Percentiles rank a stretch among this genome's conserved stretches.
These are phyloP conservation scores for Claviceps humidiphila DNA, from an alignment of 2,329 filamentous ascomycete genomes.

Conservation along the genomic window DNA sequence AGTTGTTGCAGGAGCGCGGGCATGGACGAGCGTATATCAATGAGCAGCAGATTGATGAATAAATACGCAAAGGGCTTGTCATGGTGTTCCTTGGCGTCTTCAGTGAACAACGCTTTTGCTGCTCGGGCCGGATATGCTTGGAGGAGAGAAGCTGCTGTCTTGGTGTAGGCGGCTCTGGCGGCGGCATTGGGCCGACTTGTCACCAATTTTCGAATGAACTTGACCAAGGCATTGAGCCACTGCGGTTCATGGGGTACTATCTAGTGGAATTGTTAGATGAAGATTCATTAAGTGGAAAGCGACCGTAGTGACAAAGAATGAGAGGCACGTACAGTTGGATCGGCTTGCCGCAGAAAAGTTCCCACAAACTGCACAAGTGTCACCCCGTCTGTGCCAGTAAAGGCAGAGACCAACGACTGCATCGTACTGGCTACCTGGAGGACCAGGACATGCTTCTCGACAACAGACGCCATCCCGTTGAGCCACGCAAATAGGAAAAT, in stretches of 20 bases:
- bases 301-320: too few species aligned
- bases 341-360: conserved; percentile 34
- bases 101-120: conserved; percentile 38
- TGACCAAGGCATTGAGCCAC: conserved; percentile 38
- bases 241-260: conserved; percentile 33
- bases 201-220: conserved; percentile 40
- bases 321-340: conserved; percentile 28
- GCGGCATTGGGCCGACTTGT: conserved; percentile 39
- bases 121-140: conserved; percentile 36
- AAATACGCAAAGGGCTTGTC: conserved; percentile 48
- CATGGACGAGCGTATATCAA: conserved; percentile 51
- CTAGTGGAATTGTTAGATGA: conserved; percentile 17
- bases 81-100: conserved; percentile 18
- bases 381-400: conserved; percentile 45
- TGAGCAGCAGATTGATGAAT: conserved; percentile 49
- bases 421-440: conserved; percentile 34
- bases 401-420: conserved; percentile 35
- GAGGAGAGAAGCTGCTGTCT: conserved; percentile 43
- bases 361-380: conserved; percentile 46
- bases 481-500: conserved; percentile 45
- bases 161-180: conserved; percentile 45
- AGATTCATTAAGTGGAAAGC: background rate
- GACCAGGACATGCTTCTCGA: conserved; percentile 19
- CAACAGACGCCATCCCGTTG: conserved; percentile 25
- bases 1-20: conserved; percentile 46